Base-by-base conservation (phyloP, 345 rosid genomes). In the Melaleuca alternifolia region DNA sequence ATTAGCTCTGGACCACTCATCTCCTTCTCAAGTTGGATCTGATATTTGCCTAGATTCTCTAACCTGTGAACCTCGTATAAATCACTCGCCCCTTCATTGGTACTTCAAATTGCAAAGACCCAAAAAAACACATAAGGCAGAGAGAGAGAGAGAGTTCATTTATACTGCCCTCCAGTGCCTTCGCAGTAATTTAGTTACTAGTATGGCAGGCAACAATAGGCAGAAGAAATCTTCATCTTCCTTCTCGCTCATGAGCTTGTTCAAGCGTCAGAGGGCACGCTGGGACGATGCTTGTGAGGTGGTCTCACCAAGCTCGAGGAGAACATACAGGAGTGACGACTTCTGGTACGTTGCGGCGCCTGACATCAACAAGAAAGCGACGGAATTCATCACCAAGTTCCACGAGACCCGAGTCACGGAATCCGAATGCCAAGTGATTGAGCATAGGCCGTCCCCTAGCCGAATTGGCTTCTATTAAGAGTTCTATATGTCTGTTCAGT, bases 351-450 rank as follows among this genome's bases (percentile, higher is more conserved):
- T 92, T 13, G 94, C 92, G 11, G 92, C 89, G 84, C 93, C 92
- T 20, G 90, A 89, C 8, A 93, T 92, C 37, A 91, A 93, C 89
- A 84, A 91, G n/a, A 92, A 85, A 88, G 93, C 95, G n/a, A 84
- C 91, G 6, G 92, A 86, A 57, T 91, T 91, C 82, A 93, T 92
- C 23, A 89, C 86, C 71, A 91, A 90, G 89, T 88, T 92, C 87
- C 93, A 90, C 71, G 88, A 88, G 44, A 91, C 90, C 85, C 91
- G 88, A 46, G 89, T 65, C 46, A 65, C 16, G 24, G 77, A 57
- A 65, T 65, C 46, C 24, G 24, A 65, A 16, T 20, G 12, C 5
- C 79, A 9, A 33, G 77, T 30, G 57, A 51, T 89, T 82, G 76
- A 89, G 13, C 61, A 87, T 37, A 84, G 89, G 57, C 90, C 87